Evolutionary conservation across 148 eudicot species (phyloP).

Genomic region (Rhododendron molle): DNA sequence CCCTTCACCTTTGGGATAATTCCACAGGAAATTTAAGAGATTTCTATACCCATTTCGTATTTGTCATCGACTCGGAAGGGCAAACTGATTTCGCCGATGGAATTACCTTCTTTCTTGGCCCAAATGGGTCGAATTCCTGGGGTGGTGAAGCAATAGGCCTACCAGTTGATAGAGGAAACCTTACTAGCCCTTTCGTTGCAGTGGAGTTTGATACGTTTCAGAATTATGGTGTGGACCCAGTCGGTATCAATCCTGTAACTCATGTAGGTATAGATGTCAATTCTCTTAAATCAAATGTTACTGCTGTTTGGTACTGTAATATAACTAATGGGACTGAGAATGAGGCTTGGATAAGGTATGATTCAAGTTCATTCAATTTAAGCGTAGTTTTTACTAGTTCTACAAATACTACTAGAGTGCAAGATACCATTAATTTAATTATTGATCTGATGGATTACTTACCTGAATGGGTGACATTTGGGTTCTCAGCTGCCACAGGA

Average conservation of each 20-base stretch:
- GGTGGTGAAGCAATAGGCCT: not conserved
- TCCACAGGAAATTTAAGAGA: not conserved
- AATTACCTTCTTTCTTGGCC: not conserved
- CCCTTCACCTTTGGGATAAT: not conserved
- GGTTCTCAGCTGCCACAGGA: not conserved
- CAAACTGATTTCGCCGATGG: not conserved
- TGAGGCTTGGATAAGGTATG: not conserved
- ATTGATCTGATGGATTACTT: not conserved
- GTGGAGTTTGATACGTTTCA: constrained; percentile 17
- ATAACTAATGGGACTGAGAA: not conserved
- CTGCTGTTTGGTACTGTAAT: not conserved
- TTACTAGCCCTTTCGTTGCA: not conserved
- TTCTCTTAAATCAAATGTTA: not conserved
- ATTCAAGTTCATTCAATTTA: not conserved
- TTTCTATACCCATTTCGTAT: not conserved
- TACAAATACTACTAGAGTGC: not conserved
- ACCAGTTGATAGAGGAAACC: not conserved
- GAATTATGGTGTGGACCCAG: not conserved
- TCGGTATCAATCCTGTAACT: not conserved
- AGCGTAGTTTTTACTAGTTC: not conserved
- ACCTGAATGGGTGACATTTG: not conserved
- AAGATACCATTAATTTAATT: not conserved
- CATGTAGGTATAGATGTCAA: constrained; percentile 9
- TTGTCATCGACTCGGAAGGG: not conserved
- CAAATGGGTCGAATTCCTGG: not conserved